Conservation (phyloP, 495 filamentous ascomycete genomes). For the Penicillium coprophilum region DNA sequence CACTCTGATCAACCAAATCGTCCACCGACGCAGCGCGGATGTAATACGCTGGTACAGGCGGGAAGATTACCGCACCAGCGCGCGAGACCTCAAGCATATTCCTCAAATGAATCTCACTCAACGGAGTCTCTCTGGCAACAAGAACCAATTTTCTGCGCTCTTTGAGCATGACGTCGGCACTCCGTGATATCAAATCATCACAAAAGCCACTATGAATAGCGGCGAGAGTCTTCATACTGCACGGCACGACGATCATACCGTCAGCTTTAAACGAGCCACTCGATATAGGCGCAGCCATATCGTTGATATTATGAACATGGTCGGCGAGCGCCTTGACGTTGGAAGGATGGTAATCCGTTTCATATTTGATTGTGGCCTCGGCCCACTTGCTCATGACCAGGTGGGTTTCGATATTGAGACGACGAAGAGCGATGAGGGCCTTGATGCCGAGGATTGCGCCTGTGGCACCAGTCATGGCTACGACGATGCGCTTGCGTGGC, state of each 20-base stretch:
- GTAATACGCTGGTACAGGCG: conserved; percentile 47
- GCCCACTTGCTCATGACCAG: conserved; percentile 47
- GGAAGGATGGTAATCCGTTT: conserved; percentile 37
- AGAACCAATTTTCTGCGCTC: conserved; percentile 43
- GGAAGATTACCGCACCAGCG: conserved; percentile 42
- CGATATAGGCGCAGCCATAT: conserved; percentile 36
- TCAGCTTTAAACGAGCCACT: conserved; percentile 39
- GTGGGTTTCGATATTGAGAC: conserved; percentile 41
- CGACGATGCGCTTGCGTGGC: conserved; percentile 26
- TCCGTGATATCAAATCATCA: conserved; percentile 48
- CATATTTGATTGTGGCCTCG: conserved; percentile 42
- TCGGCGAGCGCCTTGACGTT: conserved; percentile 39
- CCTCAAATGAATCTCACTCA: conserved; percentile 47
- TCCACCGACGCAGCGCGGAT: conserved; percentile 35
- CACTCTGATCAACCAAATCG: conserved; percentile 44
- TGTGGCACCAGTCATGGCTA: conserved; percentile 46
- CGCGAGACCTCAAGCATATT: conserved; percentile 45
- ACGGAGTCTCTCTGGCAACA: conserved; percentile 44
- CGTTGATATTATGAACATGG: conserved; percentile 35
- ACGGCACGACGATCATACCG: conserved; percentile 43
- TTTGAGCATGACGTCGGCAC: conserved; percentile 49
- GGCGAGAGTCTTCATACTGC: conserved; percentile 44
- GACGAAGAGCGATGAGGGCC: conserved; percentile 36
- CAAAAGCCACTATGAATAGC: conserved; percentile 26
- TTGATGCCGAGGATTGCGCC: conserved; percentile 41